phyloP scores from a whole-genome alignment of 768 basidiomycete genomes.

The Phanerodontia chrysosporium region DNA sequence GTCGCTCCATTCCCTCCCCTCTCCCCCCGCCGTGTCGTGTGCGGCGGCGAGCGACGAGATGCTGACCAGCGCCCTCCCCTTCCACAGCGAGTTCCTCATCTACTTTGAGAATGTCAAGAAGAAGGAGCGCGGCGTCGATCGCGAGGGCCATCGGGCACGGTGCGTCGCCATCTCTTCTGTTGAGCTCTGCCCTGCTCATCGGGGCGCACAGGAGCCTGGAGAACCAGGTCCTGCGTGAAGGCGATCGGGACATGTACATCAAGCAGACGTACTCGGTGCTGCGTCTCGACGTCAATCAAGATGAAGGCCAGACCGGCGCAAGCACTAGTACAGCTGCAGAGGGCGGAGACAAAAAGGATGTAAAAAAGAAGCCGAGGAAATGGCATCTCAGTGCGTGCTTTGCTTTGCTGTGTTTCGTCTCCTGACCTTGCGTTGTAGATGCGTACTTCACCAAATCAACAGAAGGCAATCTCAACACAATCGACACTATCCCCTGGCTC shows the following conservation, averaged over 20 bases:
- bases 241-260: constrained; percentile 43
- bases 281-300: constrained; percentile 22
- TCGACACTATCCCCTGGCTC: constrained; percentile 62
- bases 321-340: background rate
- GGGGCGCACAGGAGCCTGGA: constrained; percentile 30
- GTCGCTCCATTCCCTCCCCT: too few species aligned
- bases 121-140: constrained; percentile 17
- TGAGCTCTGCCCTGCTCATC: background rate
- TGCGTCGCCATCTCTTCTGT: background rate
- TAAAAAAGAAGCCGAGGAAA: constrained; percentile 43
- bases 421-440: constrained; percentile 36
- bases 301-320: constrained; percentile 9
- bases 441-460: constrained; percentile 81
- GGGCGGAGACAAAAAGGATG: constrained; percentile 28
- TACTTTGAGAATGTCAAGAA: constrained; percentile 57
- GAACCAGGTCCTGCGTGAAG: constrained; percentile 33
- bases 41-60: background rate
- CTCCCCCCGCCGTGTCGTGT: background rate
- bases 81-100: constrained; percentile 75
- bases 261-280: constrained; percentile 84
- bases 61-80: constrained; percentile 1
- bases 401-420: background rate
- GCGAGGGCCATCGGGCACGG: background rate
- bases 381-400: constrained; percentile 73
- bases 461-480: constrained; percentile 64